Evolutionary conservation across 352 stramenopile species (phyloP).

Genomic region (Blastocystis sp.): DNA sequence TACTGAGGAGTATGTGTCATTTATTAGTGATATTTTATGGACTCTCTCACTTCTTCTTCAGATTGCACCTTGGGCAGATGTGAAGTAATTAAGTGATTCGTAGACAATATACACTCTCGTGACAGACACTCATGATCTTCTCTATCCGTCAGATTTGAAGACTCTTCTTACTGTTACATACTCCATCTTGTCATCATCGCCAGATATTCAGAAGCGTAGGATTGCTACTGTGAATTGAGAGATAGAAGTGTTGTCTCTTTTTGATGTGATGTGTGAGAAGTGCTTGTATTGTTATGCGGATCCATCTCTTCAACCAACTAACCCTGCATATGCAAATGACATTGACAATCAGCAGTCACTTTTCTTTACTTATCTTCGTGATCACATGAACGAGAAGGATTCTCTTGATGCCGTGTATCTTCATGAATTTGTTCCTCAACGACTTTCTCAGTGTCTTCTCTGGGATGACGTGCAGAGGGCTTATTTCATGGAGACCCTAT

Average conservation of each 20-base stretch:
- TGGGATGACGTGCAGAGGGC: conserved; percentile 51
- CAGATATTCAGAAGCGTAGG: neutral
- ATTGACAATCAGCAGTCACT: conserved; percentile 9
- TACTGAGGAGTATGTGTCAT: neutral
- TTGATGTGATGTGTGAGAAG: conserved; percentile 9
- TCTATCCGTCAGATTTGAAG: conserved; percentile 26
- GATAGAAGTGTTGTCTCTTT: neutral
- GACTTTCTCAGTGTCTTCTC: neutral
- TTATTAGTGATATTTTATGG: conserved; percentile 3
- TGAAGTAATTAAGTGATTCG: neutral
- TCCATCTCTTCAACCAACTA: conserved; percentile 24
- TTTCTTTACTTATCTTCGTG: conserved; percentile 43
- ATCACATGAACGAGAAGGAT: neutral
- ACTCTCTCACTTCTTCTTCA: neutral
- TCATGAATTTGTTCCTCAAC: neutral
- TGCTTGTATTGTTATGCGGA: conserved; percentile 44
- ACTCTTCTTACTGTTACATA: neutral
- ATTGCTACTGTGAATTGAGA: neutral
- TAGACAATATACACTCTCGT: neutral
- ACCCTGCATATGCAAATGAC: neutral
- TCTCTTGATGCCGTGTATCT: conserved; percentile 11
- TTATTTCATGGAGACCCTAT: conserved; percentile 35
- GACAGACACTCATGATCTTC: neutral
- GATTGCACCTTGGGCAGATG: neutral
- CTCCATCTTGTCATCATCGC: neutral